Conservation (phyloP, 1,139 yeast species). For the Yamadazyma dushanensis region DNA sequence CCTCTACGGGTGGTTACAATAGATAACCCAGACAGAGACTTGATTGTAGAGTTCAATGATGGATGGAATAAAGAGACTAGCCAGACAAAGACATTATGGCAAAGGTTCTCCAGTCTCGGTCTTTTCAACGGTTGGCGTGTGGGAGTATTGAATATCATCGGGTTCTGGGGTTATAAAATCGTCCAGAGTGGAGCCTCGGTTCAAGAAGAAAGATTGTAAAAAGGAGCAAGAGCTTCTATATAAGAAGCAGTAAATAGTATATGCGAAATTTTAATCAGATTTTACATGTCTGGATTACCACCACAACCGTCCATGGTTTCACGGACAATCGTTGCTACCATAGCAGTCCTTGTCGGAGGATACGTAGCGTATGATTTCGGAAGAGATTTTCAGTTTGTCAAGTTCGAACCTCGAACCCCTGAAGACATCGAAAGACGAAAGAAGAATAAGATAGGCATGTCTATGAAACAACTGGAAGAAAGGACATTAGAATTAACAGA, state of each 20-base stretch:
- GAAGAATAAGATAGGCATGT: constrained; percentile 31
- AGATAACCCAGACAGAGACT: constrained; percentile 40
- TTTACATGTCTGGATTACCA: constrained; percentile 9
- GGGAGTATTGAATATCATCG: constrained; percentile 73
- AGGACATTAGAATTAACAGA: constrained; percentile 45
- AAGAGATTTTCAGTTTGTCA: constrained; percentile 41
- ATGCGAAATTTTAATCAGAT: not conserved
- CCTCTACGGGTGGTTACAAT: constrained; percentile 37
- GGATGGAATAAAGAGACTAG: constrained; percentile 20
- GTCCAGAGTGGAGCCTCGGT: constrained; percentile 50
- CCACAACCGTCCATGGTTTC: constrained; percentile 40
- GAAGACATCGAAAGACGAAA: constrained; percentile 44
- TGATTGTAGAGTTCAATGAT: constrained; percentile 49
- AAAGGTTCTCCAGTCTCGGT: constrained; percentile 28
- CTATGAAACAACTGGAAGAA: constrained; percentile 34
- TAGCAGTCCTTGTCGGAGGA: constrained; percentile 36
- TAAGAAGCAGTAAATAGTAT: no score
- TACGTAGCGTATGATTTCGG: constrained; percentile 37
- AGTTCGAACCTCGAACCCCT: constrained; percentile 37
- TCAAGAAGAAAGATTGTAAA: constrained; percentile 40
- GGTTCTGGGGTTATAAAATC: constrained; percentile 81
- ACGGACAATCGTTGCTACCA: constrained; percentile 36
- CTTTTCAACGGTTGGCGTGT: constrained; percentile 92
- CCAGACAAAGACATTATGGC: constrained; percentile 16
- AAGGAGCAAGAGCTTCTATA: no score